phyloP scores from a whole-genome alignment of 306 rosid genomes.

The Rosa lucieae region DNA sequence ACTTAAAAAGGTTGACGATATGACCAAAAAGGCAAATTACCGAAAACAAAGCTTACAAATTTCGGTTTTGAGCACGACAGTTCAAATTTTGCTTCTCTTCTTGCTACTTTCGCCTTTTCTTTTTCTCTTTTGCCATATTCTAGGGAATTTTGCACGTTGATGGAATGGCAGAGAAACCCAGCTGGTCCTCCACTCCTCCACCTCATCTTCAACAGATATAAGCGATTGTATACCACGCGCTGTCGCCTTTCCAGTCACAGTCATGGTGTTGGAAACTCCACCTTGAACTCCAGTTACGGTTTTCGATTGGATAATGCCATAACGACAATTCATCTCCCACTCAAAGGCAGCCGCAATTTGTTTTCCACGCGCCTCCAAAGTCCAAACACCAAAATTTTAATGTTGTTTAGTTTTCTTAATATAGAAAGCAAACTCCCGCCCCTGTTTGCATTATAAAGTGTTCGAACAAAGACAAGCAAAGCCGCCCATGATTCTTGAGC shows the following conservation, averaged over 20 bases:
- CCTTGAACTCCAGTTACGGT: neutral
- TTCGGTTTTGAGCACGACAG: neutral
- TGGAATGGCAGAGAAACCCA: conserved; percentile 2
- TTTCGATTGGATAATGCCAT: neutral
- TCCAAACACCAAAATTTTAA: neutral
- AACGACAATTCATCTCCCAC: neutral
- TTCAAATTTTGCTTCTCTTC: neutral
- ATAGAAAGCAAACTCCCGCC: neutral
- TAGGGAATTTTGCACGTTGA: neutral
- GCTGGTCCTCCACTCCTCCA: conserved; percentile 8
- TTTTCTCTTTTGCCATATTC: neutral
- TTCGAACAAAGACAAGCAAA: conserved; percentile 15
- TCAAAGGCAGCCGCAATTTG: neutral
- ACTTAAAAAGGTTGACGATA: too few relatives aligned
- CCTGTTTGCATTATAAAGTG: conserved; percentile 3
- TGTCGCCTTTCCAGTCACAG: conserved; percentile 2
- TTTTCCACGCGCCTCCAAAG: conserved; percentile 11
- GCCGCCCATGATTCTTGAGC: conserved; percentile 31
- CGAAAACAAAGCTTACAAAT: too few relatives aligned
- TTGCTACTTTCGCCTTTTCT: neutral
- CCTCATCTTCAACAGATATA: neutral
- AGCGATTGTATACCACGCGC: neutral
- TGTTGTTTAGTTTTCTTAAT: neutral
- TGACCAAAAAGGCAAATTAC: too few relatives aligned
- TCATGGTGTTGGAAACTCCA: conserved; percentile 15